Base-by-base conservation (phyloP, 306 rosid species). In the Inga leiocalycina region DNA sequence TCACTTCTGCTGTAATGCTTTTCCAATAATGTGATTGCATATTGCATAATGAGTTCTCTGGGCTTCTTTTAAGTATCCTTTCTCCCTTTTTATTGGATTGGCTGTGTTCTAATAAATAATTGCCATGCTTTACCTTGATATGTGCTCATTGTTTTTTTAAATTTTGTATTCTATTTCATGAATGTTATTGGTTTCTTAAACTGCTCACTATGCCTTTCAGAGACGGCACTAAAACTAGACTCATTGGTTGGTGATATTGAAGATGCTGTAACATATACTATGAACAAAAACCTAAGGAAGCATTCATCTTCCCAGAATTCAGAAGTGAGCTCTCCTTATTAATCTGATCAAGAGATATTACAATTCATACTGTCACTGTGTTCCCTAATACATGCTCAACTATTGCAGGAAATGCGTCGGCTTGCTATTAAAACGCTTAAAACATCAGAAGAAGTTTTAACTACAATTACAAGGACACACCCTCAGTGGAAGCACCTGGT, bases 181-280 rank as follows among this genome's bases (percentile, higher is more conserved):
- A 69, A 62, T 51, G 70, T 70, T 64, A 30, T n/a, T 66, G 62
- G 67, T 54, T 83, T 83, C 76, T 71, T 54, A 57, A 74, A 71
- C 41, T 54, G 34, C 76, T 77, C 77, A 84, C 45, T 87, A 62
- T 72, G 41, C 84, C 86, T 91, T 89, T 82, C 94, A 96, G 98
- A 93, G 89, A 93, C 93, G 6, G 91, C 97, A 56, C 82, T 96
- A 86, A 93, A 93, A 88, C 99, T 96, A 81, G 94, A 96, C 81
- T 85, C 80, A 39, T 85, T 96, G 94, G 87, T 93, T 82, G 99
- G 97, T 81, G 97, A 93, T 80, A 92, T 91, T 81, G 98, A 96
- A 87, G 99, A 96, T 87, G 93, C 93, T 74, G 99, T 96, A 75
- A 92, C 92, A 44, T 87, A 89, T 69, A 78, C 94, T 77, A 82